phyloP scores from a whole-genome alignment of 306 rosid genomes.

The Carpinus fangiana region DNA sequence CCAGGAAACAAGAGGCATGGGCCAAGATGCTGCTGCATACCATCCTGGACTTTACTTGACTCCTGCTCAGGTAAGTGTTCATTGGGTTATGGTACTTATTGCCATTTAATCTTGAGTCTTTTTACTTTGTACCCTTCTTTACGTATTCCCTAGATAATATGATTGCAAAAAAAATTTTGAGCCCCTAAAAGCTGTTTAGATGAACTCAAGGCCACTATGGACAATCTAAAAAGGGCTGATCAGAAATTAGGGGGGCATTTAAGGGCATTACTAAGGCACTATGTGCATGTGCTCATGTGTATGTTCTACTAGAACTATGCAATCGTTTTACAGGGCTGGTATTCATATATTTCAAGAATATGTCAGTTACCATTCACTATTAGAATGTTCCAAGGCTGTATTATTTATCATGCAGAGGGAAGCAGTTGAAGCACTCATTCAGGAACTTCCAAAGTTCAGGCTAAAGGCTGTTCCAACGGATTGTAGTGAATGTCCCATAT shows the following conservation, averaged over 20 bases:
- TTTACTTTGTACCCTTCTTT: constrained; percentile 1
- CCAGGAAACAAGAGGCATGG: constrained; percentile 91
- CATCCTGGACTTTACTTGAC: constrained; percentile 96
- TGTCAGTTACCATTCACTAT: constrained; percentile 2
- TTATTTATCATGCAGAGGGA: constrained; percentile 62
- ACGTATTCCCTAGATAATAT: not conserved
- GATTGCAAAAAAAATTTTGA: not conserved
- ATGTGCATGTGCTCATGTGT: not conserved
- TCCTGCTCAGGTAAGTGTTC: constrained; percentile 80
- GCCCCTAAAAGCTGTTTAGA: not conserved
- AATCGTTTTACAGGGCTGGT: not conserved
- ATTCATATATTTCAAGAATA: constrained; percentile 16
- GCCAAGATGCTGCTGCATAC: constrained; percentile 88
- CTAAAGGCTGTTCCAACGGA: constrained; percentile 98
- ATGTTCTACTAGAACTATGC: not conserved
- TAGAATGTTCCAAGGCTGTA: not conserved
- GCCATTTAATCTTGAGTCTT: not conserved
- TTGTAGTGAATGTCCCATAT: constrained; percentile 97
- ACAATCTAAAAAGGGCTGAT: constrained; percentile 16
- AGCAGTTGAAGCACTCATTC: constrained; percentile 98
- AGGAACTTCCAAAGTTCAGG: constrained; percentile 96
- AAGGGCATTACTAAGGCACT: not conserved
- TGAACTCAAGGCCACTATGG: constrained; percentile 1
- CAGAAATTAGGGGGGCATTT: constrained; percentile 14
- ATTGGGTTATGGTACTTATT: not conserved